phyloP scores from a whole-genome alignment of 768 basidiomycete species.

The Phaeotremella fagi region DNA sequence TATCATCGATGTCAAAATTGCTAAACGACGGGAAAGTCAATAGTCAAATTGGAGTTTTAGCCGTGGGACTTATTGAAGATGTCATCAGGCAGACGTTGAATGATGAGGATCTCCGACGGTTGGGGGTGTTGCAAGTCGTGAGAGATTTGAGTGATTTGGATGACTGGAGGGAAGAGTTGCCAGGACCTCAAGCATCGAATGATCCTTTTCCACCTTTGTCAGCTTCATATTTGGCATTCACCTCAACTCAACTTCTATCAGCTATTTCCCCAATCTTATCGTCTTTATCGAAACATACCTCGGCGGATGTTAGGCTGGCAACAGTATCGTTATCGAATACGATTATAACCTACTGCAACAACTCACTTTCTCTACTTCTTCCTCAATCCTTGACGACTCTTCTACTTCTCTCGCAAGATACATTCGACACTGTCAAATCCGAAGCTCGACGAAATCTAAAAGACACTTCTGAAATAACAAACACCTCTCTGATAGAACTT shows the following conservation, averaged over 20 bases:
- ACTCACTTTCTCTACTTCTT: slow-evolving; percentile 61
- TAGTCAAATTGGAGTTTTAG: slow-evolving; percentile 26
- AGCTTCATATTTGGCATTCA: slow-evolving; percentile 72
- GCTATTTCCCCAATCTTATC: slow-evolving; percentile 72
- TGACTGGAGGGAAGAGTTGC: slow-evolving; percentile 30
- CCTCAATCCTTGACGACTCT: slow-evolving; percentile 67
- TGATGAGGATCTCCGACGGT: slow-evolving; percentile 24
- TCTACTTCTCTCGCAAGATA: slow-evolving; percentile 57
- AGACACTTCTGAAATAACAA: slow-evolving; percentile 44
- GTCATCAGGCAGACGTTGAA: slow-evolving; percentile 33
- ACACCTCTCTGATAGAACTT: slow-evolving; percentile 58
- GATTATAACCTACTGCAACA: slow-evolving; percentile 16
- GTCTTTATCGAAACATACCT: slow-evolving; percentile 48
- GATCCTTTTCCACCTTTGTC: slow-evolving; percentile 57
- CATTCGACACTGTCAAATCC: slow-evolving; percentile 30
- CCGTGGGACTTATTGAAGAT: slow-evolving; percentile 21
- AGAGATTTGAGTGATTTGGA: slow-evolving; percentile 41
- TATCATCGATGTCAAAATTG: slow-evolving; percentile 70
- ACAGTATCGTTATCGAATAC: slow-evolving; percentile 10
- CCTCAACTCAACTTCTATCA: slow-evolving; percentile 74
- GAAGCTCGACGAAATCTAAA: slow-evolving; percentile 14
- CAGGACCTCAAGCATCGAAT: slow-evolving; percentile 11
- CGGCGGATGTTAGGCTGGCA: slow-evolving; percentile 22
- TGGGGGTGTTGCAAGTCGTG: slow-evolving; percentile 27
- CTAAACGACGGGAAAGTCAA: slow-evolving; percentile 51